Evolutionary conservation across 441 rosid genomes (phyloP).

Genomic region (Corymbia citriodora): DNA sequence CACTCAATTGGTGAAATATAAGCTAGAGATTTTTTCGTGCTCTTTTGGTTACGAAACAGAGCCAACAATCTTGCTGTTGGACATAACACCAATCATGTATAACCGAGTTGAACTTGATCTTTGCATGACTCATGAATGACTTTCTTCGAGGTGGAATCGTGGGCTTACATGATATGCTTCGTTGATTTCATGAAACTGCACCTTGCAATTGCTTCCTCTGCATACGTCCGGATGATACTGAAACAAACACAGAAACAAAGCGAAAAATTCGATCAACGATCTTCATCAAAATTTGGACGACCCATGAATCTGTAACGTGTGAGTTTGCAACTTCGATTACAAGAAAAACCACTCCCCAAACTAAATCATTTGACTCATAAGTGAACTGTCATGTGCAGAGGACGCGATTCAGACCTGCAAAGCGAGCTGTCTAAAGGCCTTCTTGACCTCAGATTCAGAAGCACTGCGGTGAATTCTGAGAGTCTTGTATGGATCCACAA

Average conservation of each 20-base stretch:
- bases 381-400: background rate
- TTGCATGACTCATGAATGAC: background rate
- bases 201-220: slow-evolving; percentile 74
- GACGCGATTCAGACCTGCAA: background rate
- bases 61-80: background rate
- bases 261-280: background rate
- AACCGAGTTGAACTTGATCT: background rate
- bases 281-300: background rate
- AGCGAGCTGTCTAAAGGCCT: slow-evolving; percentile 3
- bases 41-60: background rate
- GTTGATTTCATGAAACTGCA: slow-evolving; percentile 62
- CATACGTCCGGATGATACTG: slow-evolving; percentile 90
- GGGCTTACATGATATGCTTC: slow-evolving; percentile 80
- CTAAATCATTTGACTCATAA: background rate
- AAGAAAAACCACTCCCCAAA: background rate
- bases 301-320: background rate
- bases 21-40: background rate
- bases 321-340: background rate
- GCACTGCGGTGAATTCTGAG: slow-evolving; percentile 7
- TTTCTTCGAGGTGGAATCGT: background rate
- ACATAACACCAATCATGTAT: background rate
- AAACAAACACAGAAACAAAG: background rate
- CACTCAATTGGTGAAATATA: background rate
- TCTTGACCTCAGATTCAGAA: slow-evolving; percentile 10
- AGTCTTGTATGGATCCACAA: slow-evolving; percentile 6